Evolutionary conservation across 495 filamentous ascomycete species (phyloP), one percentile per base, ranked within the genome.

Genomic region (Podospora didyma): DNA sequence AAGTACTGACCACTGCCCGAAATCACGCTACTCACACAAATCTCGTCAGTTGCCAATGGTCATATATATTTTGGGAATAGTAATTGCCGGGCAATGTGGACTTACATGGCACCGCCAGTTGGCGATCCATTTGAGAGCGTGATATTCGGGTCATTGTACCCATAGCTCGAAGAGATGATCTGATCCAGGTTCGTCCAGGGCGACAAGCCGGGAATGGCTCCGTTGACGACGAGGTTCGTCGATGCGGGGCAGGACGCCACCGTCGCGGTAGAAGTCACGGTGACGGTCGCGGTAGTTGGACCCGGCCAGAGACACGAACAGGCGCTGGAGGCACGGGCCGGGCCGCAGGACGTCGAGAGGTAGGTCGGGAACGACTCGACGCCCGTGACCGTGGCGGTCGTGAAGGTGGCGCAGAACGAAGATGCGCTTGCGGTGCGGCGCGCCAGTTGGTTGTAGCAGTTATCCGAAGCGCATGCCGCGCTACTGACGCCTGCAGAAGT

Each of bases 401-500:
- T 47, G 14, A 22, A 47, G 19, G 45, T 47, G 12, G 45, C 45
- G 45, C 45, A 47, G 45, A 47, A 47, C 20, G n/a, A 5, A 7
- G 45, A 47, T 14, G 45, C 45, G 45, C 20, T 22, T 19, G 45
- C 6, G 10, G 45, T 47, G 45, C 14, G 19, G 7, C 45, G 45
- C 4, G 45, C 19, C 5, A 47, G 45, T 19, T 47, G 45, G 22
- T 47, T 47, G 45, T 47, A 47, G 45, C 45, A 47, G 45, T 47
- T 47, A 19, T 47, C 45, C 3, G 45, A 14, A 5, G 45, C 45
- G 14, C 45, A 47, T 22, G 45, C 45, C n/a, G 39, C 39, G 2
- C 39, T 42, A 14, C 39, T 42, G 39, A 7, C n/a, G 12, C 6
- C 5, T 5, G 39, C 39, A 42, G 39, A 7, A 14, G 12, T 16